A percentile compares a stretch with the other conserved stretches of the same genome.
Evolutionary conservation across 352 stramenopile genomes (phyloP).

Genomic region (Phytophthora ohioensis): DNA sequence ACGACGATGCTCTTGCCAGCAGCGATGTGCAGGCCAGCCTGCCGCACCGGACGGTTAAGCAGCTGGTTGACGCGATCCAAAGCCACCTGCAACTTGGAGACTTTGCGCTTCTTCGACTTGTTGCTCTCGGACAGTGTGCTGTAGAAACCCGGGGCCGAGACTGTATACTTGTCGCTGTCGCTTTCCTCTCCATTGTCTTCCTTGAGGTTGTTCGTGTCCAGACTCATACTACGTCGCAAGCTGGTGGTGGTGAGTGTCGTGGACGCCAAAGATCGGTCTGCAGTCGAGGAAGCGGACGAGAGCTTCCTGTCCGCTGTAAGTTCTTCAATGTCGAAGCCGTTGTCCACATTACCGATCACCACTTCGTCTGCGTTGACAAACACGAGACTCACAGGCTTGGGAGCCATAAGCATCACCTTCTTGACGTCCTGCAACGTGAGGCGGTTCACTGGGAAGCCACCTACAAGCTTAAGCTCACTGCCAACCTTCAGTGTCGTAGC

Average conservation of each 20-base stretch:
- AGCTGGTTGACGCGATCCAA: conserved; percentile 78
- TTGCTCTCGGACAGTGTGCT: conserved; percentile 46
- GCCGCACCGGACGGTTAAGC: conserved; percentile 79
- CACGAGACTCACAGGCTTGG: conserved; percentile 82
- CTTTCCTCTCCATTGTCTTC: conserved; percentile 38
- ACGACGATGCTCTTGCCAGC: conserved; percentile 79
- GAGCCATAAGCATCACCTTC: conserved; percentile 78
- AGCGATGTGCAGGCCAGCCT: conserved; percentile 67
- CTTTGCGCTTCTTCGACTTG: conserved; percentile 68
- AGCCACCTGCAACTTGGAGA: conserved; percentile 70
- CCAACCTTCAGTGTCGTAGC: conserved; percentile 58
- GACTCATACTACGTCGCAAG: conserved; percentile 32
- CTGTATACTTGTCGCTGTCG: conserved; percentile 30
- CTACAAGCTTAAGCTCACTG: conserved; percentile 80
- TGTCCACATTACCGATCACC: conserved; percentile 32
- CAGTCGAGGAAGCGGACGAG: conserved; percentile 24
- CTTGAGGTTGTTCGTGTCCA: conserved; percentile 31
- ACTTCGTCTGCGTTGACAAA: conserved; percentile 74
- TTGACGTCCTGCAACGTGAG: conserved; percentile 79
- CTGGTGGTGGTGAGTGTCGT: conserved; percentile 32
- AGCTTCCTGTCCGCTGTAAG: conserved; percentile 28
- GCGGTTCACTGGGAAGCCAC: conserved; percentile 75
- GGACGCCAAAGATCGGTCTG: conserved; percentile 30
- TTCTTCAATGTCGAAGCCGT: conserved; percentile 40
- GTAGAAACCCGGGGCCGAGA: conserved; percentile 40